Conservation (phyloP, 441 rosid species). For the Populus hybrid region DNA sequence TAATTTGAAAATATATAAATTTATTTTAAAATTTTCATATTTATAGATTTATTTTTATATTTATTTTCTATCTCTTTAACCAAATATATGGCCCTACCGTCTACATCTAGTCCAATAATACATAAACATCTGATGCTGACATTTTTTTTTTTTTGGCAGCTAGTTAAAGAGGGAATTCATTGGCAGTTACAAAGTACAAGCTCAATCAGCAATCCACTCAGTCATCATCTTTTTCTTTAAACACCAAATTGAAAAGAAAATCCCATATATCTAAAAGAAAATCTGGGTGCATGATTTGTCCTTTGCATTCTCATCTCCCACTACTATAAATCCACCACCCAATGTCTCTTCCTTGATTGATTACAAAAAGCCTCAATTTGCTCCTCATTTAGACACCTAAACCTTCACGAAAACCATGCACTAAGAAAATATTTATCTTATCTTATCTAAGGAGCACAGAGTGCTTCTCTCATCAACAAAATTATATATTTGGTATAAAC, state of each 20-base stretch:
- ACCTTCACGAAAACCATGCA: conserved; percentile 40
- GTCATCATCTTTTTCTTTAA: not conserved
- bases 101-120: too few species aligned
- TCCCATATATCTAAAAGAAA: not conserved
- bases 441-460: conserved; percentile 9
- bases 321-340: conserved; percentile 32
- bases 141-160: not conserved
- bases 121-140: too few species aligned
- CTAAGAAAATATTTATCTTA: not conserved
- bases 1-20: too few species aligned
- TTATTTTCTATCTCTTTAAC: too few species aligned
- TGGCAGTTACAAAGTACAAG: not conserved
- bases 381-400: conserved; percentile 12
- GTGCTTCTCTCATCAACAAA: not conserved
- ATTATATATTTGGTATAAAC: not conserved
- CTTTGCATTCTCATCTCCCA: conserved; percentile 34
- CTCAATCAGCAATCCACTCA: not conserved
- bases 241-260: not conserved
- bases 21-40: too few species aligned
- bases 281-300: conserved; percentile 13
- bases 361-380: conserved; percentile 22
- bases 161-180: not conserved
- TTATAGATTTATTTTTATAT: too few species aligned
- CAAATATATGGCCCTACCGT: too few species aligned
- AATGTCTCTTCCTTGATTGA: conserved; percentile 11